Base-by-base conservation (phyloP, 331 rosid genomes). In the Acacia concinna region DNA sequence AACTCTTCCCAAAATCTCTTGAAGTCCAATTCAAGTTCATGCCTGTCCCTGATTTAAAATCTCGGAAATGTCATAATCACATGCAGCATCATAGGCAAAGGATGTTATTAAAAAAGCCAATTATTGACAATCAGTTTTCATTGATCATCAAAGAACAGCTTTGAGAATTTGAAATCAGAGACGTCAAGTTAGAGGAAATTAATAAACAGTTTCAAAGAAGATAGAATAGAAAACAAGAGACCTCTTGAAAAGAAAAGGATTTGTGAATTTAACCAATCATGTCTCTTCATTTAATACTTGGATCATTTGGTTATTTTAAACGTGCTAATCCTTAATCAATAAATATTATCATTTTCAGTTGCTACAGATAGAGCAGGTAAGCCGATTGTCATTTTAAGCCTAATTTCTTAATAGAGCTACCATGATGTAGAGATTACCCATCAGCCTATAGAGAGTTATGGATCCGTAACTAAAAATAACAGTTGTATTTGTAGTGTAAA, bases 1-100 rank as follows among this genome's bases (percentile, higher is more conserved):
- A 96, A 96, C 79, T 93, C 99, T 85, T 93, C 98, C 99, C 99
- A 96, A 64, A 82, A 96, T 81, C 97, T 91, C 91, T 91, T 96
- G 95, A 96, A 96, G 88, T 96, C 98, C 98, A 93, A 90, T 85
- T 96, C 99, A 97, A 96, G 71, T 85, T 93, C 99, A 96, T 93
- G 97, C 84, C 83, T 88, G 84, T 88, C 98, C 89, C 99, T 96
- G 97, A 80, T 87, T 82, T 68, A 78, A 74, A 71, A 83, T 59
- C 60, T 41, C 62, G 41, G 60, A 68, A 81, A 69, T 71, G 77
- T 83, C 76, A 85, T 65, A 78, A 80, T 71, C 74, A 47, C 63
- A 40, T 46, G 57, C 43, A 77, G 68, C 76, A 63, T 59, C 75
- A 81, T 15, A 51, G 65, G 25, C 15, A 78, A 56, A 60, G 73